phyloP scores from a whole-genome alignment of 495 filamentous ascomycete genomes.

The Lasiosphaeria hispida region DNA sequence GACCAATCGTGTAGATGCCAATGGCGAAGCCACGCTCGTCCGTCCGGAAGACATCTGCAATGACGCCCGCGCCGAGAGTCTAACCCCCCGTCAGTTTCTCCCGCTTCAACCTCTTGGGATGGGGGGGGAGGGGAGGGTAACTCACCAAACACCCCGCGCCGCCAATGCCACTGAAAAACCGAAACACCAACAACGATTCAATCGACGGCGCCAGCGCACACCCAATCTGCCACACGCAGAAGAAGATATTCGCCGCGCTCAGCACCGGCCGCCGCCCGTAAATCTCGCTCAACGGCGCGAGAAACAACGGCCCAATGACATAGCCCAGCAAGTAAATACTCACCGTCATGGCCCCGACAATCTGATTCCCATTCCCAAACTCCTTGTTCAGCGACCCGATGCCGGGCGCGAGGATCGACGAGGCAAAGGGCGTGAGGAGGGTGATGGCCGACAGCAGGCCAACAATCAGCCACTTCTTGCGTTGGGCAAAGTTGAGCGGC shows the following conservation, averaged over 20 bases:
- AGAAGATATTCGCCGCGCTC: slow-evolving; percentile 62
- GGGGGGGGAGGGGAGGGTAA: not conserved
- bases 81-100: not conserved
- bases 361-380: slow-evolving; percentile 45
- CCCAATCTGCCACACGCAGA: slow-evolving; percentile 66
- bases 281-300: slow-evolving; percentile 71
- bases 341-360: slow-evolving; percentile 38
- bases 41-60: slow-evolving; percentile 55
- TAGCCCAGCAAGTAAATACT: slow-evolving; percentile 47
- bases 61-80: slow-evolving; percentile 54
- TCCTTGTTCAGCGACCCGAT: slow-evolving; percentile 51
- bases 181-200: slow-evolving; percentile 58
- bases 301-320: slow-evolving; percentile 47
- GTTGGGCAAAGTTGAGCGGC: slow-evolving; percentile 63
- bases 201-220: slow-evolving; percentile 65
- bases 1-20: slow-evolving; percentile 48
- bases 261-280: slow-evolving; percentile 67
- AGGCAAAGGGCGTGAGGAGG: slow-evolving; percentile 61
- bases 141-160: slow-evolving; percentile 33
- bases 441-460: slow-evolving; percentile 48
- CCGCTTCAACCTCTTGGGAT: no score
- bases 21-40: slow-evolving; percentile 58
- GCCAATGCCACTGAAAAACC: slow-evolving; percentile 56
- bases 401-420: slow-evolving; percentile 64
- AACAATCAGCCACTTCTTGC: slow-evolving; percentile 70